phyloP scores from a whole-genome alignment of 805 yeast species.

The Wickerhamomyces tratensis region DNA sequence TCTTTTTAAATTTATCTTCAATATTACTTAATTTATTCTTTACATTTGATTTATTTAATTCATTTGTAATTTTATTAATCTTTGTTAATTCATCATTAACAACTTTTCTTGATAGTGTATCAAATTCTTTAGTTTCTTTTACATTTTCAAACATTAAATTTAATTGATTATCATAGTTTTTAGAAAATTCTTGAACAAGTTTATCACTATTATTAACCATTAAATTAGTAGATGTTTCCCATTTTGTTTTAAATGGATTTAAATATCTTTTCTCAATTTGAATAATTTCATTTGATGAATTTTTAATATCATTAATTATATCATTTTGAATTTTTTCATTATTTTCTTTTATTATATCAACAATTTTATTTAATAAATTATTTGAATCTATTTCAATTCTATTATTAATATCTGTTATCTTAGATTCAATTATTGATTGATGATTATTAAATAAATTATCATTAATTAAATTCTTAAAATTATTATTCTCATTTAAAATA shows the following conservation, averaged over 20 bases:
- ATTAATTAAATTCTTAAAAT: slow-evolving; percentile 9
- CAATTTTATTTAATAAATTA: slow-evolving; percentile 8
- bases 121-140: slow-evolving; percentile 8
- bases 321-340: slow-evolving; percentile 10
- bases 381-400: slow-evolving; percentile 14
- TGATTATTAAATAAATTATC: slow-evolving; percentile 17
- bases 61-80: slow-evolving; percentile 3
- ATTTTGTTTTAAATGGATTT: slow-evolving; percentile 5
- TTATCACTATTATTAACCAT: slow-evolving; percentile 14
- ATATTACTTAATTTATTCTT: neutral
- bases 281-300: slow-evolving; percentile 10
- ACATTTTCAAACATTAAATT: slow-evolving; percentile 3
- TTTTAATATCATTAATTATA: slow-evolving; percentile 6
- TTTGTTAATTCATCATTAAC: slow-evolving; percentile 12
- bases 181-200: slow-evolving; percentile 3
- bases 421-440: slow-evolving; percentile 7
- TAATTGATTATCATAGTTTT: slow-evolving; percentile 5
- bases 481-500: slow-evolving; percentile 17
- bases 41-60: slow-evolving; percentile 2
- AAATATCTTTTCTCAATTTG: slow-evolving; percentile 9
- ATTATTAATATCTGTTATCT: slow-evolving; percentile 6
- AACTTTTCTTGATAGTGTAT: slow-evolving; percentile 4
- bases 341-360: slow-evolving; percentile 11
- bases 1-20: neutral
- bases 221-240: slow-evolving; percentile 14